Evolutionary conservation across 345 rosid species (phyloP).

Genomic region (Microthlaspi erraticum): DNA sequence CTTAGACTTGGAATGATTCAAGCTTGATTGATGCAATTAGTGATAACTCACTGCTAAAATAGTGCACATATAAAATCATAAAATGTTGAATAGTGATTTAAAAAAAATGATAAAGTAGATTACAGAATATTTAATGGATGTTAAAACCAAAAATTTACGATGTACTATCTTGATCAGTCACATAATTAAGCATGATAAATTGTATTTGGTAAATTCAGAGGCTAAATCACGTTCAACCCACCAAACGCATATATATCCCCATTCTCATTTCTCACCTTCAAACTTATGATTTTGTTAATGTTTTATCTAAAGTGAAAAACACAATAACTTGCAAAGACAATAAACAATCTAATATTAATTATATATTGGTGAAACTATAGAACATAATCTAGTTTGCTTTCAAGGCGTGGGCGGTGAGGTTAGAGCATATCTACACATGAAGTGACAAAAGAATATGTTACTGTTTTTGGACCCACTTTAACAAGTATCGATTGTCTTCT

Average conservation of each 20-base stretch:
- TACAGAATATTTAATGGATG: background rate
- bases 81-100: background rate
- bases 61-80: background rate
- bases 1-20: slow-evolving; percentile 4
- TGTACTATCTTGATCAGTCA: background rate
- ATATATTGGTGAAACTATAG: slow-evolving; percentile 7
- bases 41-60: background rate
- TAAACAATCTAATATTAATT: background rate
- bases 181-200: too few species aligned
- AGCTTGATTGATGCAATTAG: slow-evolving; percentile 2
- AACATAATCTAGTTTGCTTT: background rate
- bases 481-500: slow-evolving; percentile 33
- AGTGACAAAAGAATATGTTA: slow-evolving; percentile 33
- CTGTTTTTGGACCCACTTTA: slow-evolving; percentile 26
- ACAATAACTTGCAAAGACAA: slow-evolving; percentile 7
- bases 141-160: background rate
- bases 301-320: background rate
- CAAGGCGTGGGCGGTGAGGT: slow-evolving; percentile 13
- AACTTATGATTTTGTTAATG: background rate
- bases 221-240: too few species aligned
- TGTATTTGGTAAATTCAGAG: too few species aligned
- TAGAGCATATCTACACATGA: slow-evolving; percentile 21
- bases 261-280: background rate
- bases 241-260: too few species aligned
- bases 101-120: background rate